Conservation (phyloP, 352 stramenopile genomes). For the Globisporangium iwayamae region DNA sequence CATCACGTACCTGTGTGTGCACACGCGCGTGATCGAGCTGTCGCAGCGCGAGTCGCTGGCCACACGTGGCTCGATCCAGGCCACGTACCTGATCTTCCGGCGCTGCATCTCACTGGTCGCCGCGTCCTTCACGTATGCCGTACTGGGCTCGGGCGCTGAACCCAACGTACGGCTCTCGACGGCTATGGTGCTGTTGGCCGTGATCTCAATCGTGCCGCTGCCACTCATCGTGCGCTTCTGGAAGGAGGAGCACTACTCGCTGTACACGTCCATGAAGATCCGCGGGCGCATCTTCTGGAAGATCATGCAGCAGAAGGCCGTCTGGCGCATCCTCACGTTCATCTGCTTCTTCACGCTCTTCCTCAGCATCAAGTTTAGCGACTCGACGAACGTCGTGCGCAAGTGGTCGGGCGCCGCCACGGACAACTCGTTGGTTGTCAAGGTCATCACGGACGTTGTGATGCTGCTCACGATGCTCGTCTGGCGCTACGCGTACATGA, state of each 20-base stretch:
- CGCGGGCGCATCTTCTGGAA: slow-evolving; percentile 38
- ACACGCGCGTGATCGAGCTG: slow-evolving; percentile 39
- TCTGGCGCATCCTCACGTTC: slow-evolving; percentile 22
- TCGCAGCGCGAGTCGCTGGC: slow-evolving; percentile 35
- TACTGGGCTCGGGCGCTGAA: slow-evolving; percentile 12
- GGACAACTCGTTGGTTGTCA: slow-evolving; percentile 33
- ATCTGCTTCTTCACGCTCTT: slow-evolving; percentile 47
- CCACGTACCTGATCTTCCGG: slow-evolving; percentile 36
- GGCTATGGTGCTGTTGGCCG: slow-evolving; percentile 26
- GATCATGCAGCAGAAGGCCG: slow-evolving; percentile 35
- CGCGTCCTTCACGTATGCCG: slow-evolving; percentile 17
- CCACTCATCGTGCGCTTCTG: slow-evolving; percentile 31
- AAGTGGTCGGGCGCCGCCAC: slow-evolving; percentile 13
- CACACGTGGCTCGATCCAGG: slow-evolving; percentile 25
- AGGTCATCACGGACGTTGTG: slow-evolving; percentile 25
- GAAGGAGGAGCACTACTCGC: slow-evolving; percentile 33
- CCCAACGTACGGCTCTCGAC: slow-evolving; percentile 25
- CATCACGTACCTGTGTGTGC: slow-evolving; percentile 39
- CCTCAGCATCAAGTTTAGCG: slow-evolving; percentile 29
- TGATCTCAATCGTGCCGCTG: slow-evolving; percentile 27
- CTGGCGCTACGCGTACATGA: slow-evolving; percentile 38
- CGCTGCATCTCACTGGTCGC: slow-evolving; percentile 20
- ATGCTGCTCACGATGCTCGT: slow-evolving; percentile 27
- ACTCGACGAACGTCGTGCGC: slow-evolving; percentile 11
- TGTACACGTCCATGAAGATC: slow-evolving; percentile 29